Conservation (phyloP, 495 filamentous ascomycete species). For the Extremus antarcticus region DNA sequence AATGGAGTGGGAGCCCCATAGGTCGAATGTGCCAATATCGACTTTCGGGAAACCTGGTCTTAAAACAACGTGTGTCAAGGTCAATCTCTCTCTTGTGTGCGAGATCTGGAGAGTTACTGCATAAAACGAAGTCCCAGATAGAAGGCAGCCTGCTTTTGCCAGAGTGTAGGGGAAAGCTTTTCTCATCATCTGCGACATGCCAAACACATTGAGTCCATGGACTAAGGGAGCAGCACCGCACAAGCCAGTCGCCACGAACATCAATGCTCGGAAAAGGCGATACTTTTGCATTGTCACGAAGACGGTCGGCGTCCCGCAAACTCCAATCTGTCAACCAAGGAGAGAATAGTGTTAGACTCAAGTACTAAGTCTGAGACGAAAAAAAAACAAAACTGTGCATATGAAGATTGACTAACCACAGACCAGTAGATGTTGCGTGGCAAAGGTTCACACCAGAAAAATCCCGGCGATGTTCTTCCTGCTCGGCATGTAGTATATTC, state of each 20-base stretch:
- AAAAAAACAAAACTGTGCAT: neutral
- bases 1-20: constrained; percentile 10
- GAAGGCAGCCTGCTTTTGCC: constrained; percentile 22
- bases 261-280: neutral
- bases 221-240: constrained; percentile 5
- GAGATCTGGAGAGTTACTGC: constrained; percentile 10
- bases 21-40: constrained; percentile 7
- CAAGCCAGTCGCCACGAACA: constrained; percentile 6
- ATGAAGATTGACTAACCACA: constrained; percentile 12
- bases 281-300: constrained; percentile 14
- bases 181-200: constrained; percentile 5
- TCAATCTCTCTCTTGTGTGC: constrained; percentile 8
- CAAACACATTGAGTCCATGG: constrained; percentile 4
- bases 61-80: constrained; percentile 9
- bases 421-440: constrained; percentile 8
- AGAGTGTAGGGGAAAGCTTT: constrained; percentile 28
- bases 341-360: constrained; percentile 5
- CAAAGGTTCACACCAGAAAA: constrained; percentile 11
- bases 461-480: too few species aligned
- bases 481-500: too few species aligned
- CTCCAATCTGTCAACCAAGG: constrained; percentile 1
- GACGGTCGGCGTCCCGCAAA: constrained; percentile 5
- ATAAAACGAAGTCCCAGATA: constrained; percentile 10
- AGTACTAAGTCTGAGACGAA: constrained; percentile 1
- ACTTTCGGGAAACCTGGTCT: constrained; percentile 11